Base-by-base conservation (phyloP, 306 rosid genomes). In the Quercus suber region DNA sequence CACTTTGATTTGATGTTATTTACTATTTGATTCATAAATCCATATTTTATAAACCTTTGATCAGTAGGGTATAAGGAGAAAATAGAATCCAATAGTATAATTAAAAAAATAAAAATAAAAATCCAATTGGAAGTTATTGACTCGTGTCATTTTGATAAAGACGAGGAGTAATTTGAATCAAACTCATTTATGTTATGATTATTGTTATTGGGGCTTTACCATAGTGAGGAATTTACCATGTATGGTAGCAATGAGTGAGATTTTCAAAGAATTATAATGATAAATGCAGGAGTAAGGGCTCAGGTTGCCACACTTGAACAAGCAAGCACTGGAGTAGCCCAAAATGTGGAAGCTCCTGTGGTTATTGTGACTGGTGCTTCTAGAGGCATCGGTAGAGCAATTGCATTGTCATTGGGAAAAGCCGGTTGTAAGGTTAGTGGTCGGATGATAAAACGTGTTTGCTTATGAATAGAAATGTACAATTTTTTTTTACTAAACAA, bases 321-420 rank as follows among this genome's bases (percentile, higher is more conserved):
- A 70, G 88, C 93, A 28, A 89, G 82, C 77, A 25, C 87, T 8
- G 89, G 78, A 85, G 86, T 82, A 21, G 77, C 41, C 52, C 80
- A 56, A 83, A 85, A 83, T 43, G 91, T 87, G 85, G 96, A 92
- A 85, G 81, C 94, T 80, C 98, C 97, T 28, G 98, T 92, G 74
- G 98, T 86, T 8, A 81, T 94, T 45, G 97, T 94, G 68, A 94
- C 98, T 4, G 98, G 98, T 84, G 98, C 97, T 55, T 94, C 98
- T 27, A 90, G 98, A 87, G 97, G 97, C 13, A 92, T 94, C 71
- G 98, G 98, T 60, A 88, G 83, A 79, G 96, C 98, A 19, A 90
- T 89, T 84, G 97, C 98, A 4, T 77, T 90, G 81, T 61, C 92
- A 31, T 85, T 94, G 81, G 98, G 98, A 12, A 90, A 90, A 88